Percentiles rank a stretch among this genome's conserved stretches.
Conservation (phyloP, 192 early-diverging fungal species). For the Coemansia sp. region DNA sequence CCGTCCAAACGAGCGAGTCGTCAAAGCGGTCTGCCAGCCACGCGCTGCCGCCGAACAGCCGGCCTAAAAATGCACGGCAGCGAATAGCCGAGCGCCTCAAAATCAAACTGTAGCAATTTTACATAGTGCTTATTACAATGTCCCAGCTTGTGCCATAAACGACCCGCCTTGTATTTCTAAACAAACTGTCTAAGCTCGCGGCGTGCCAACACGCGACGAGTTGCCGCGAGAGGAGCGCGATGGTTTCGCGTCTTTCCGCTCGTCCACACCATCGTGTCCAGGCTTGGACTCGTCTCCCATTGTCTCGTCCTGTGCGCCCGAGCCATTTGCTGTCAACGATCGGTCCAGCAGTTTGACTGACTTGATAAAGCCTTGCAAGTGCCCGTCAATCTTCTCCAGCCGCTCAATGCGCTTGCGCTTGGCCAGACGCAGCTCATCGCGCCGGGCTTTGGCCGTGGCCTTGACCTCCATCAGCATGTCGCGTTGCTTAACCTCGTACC, state of each 20-base stretch:
- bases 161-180: not conserved
- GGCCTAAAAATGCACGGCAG: constrained; percentile 25
- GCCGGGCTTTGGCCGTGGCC: constrained; percentile 14
- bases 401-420: constrained; percentile 46
- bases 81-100: constrained; percentile 49
- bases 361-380: constrained; percentile 39
- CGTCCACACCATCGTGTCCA: constrained; percentile 13
- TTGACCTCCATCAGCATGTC: constrained; percentile 26
- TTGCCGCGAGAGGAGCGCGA: constrained; percentile 28
- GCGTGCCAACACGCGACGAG: constrained; percentile 34
- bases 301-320: not conserved
- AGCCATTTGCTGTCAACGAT: constrained; percentile 14
- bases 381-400: constrained; percentile 43
- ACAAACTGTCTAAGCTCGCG: constrained; percentile 17
- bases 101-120: constrained; percentile 34
- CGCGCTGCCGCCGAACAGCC: not conserved
- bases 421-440: constrained; percentile 33
- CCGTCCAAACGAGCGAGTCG: not conserved
- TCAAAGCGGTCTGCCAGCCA: not conserved
- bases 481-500: constrained; percentile 48
- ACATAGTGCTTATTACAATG: not conserved
- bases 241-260: constrained; percentile 22
- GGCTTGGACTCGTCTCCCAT: constrained; percentile 13
- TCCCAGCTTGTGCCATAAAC: not conserved
- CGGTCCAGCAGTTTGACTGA: constrained; percentile 25